Evolutionary conservation across 139 green algal genomes (phyloP).

Genomic region (Bryopsis sp.): DNA sequence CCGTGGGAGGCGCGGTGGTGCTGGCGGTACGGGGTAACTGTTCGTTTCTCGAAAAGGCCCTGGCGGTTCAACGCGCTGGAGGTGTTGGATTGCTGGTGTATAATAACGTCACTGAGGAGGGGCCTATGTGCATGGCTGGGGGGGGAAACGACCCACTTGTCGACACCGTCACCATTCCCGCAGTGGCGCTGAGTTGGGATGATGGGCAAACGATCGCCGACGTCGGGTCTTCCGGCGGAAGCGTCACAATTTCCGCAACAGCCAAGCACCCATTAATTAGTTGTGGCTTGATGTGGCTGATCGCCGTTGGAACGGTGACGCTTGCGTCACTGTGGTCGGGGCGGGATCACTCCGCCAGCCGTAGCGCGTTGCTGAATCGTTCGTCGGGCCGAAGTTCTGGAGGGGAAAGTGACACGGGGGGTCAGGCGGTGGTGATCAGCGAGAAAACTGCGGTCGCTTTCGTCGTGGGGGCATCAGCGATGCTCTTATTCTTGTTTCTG

Average conservation of each 20-base stretch:
- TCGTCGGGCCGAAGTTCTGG: too few species aligned
- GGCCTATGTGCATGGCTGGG: neutral
- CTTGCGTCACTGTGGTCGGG: slow-evolving; percentile 47
- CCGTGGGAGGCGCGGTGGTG: too few species aligned
- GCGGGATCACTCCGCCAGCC: slow-evolving; percentile 22
- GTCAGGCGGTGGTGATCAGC: neutral
- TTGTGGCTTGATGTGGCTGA: slow-evolving; percentile 40
- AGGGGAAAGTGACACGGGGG: neutral
- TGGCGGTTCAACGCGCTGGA: neutral
- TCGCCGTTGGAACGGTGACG: slow-evolving; percentile 55
- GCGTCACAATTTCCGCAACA: neutral
- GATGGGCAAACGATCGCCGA: neutral
- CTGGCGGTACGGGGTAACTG: neutral
- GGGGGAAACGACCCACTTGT: neutral
- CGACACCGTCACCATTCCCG: neutral
- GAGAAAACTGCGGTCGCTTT: slow-evolving; percentile 4
- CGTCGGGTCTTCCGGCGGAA: neutral
- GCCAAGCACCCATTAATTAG: slow-evolving; percentile 13
- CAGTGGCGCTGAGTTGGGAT: neutral
- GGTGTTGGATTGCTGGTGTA: neutral
- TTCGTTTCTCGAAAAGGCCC: neutral
- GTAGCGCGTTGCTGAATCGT: neutral
- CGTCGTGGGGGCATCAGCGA: slow-evolving; percentile 11
- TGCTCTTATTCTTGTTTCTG: slow-evolving; percentile 19
- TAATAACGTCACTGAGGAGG: neutral